Evolutionary conservation across 768 basidiomycete species (phyloP).

Genomic region (Phaffia australis): DNA sequence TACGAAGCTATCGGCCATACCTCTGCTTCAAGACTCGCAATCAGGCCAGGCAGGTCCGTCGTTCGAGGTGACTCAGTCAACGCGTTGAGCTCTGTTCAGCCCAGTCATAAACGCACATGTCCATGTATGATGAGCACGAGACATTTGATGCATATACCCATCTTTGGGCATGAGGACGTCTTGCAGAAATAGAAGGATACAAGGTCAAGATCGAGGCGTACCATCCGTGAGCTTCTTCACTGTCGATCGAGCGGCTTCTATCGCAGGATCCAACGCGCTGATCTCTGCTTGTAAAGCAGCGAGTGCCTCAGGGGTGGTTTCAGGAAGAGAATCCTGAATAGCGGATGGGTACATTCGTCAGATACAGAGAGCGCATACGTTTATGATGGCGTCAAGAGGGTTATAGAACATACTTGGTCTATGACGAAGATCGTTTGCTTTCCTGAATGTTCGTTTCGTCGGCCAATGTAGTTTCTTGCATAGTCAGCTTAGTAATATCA

Average conservation of each 20-base stretch:
- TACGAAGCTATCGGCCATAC: not conserved
- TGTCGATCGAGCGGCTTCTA: not conserved
- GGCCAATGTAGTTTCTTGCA: not conserved
- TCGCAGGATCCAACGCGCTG: not conserved
- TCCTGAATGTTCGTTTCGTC: constrained; percentile 3
- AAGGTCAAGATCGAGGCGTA: not conserved
- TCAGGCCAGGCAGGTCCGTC: not conserved
- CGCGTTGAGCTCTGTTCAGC: no score
- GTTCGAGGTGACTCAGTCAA: no score
- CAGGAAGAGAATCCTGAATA: no score
- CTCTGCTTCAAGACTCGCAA: not conserved
- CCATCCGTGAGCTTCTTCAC: not conserved
- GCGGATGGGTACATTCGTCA: no score
- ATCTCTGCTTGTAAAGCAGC: constrained; percentile 6
- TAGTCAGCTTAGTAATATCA: not conserved
- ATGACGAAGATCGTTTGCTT: constrained; percentile 26
- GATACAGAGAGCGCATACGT: not conserved
- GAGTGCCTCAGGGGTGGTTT: not conserved
- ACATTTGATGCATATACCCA: not conserved
- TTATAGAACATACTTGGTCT: constrained; percentile 5
- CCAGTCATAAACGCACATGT: no score
- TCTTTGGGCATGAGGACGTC: not conserved
- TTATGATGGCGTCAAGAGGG: not conserved
- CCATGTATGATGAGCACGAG: not conserved
- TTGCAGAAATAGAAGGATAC: not conserved